Evolutionary conservation across 2,329 filamentous ascomycete genomes (phyloP).

Genomic region (Chalara sp.): DNA sequence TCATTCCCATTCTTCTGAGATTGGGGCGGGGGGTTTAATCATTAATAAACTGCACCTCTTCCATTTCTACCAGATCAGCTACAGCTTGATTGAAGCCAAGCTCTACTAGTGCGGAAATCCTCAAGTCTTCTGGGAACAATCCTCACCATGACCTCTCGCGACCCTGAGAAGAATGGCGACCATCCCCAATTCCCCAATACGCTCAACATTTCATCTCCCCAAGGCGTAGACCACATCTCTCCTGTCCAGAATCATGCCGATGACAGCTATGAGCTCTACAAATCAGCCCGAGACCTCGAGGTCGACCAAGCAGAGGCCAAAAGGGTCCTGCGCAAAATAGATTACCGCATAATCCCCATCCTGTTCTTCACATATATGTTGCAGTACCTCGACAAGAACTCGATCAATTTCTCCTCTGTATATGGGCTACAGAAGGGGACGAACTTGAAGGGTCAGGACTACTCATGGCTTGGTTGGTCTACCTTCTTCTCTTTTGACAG

Average conservation of each 20-base stretch:
- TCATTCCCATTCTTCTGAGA: no score
- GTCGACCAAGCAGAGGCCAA: conserved; percentile 22
- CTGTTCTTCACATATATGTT: conserved; percentile 52
- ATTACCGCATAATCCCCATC: conserved; percentile 46
- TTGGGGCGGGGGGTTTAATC: no score
- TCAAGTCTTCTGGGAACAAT: background rate
- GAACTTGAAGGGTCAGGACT: conserved; percentile 41
- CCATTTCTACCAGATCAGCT: no score
- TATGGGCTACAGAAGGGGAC: conserved; percentile 42
- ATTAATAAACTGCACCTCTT: no score
- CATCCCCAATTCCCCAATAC: background rate
- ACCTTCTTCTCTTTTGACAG: background rate
- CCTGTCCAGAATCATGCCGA: conserved; percentile 22
- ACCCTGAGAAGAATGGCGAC: conserved; percentile 6
- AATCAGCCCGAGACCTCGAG: conserved; percentile 21
- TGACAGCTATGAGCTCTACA: conserved; percentile 32
- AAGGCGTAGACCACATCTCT: conserved; percentile 9
- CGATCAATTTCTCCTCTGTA: conserved; percentile 42
- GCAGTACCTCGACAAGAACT: conserved; percentile 56
- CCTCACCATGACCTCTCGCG: conserved; percentile 2
- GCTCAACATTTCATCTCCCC: background rate
- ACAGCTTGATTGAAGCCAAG: no score
- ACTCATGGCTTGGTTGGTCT: conserved; percentile 39
- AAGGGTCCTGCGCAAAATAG: conserved; percentile 47
- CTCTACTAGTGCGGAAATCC: no score